Evolutionary conservation across 257 asterid genomes (phyloP).

Genomic region (Asclepias syriaca): DNA sequence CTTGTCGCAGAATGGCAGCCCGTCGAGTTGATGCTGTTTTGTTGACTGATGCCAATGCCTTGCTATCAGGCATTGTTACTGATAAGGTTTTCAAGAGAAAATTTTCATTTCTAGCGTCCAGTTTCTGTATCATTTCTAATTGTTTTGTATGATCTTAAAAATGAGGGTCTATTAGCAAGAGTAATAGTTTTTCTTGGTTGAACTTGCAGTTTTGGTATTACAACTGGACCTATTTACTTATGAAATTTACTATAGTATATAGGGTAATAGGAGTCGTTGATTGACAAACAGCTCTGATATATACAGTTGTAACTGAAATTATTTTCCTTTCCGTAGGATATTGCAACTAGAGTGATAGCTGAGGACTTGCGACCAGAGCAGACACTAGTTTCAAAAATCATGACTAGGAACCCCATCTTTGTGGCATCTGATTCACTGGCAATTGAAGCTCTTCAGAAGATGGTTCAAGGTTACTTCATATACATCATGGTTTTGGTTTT

Average conservation of each 20-base stretch:
- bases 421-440: slow-evolving; percentile 85
- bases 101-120: neutral
- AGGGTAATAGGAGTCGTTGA: neutral
- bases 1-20: slow-evolving; percentile 91
- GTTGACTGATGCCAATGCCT: slow-evolving; percentile 82
- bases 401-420: slow-evolving; percentile 93
- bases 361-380: slow-evolving; percentile 90
- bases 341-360: slow-evolving; percentile 89
- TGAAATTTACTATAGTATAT: neutral
- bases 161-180: neutral
- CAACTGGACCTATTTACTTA: neutral
- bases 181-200: neutral
- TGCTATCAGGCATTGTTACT: slow-evolving; percentile 96
- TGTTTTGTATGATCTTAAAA: neutral
- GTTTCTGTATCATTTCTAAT: neutral
- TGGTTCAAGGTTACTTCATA: slow-evolving; percentile 78
- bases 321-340: slow-evolving; percentile 47
- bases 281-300: neutral
- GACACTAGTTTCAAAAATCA: slow-evolving; percentile 74
- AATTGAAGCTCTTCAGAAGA: slow-evolving; percentile 95
- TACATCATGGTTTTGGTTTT: neutral
- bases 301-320: neutral
- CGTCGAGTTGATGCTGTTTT: slow-evolving; percentile 89
- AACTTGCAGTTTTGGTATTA: neutral
- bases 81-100: slow-evolving; percentile 53